Conservation (phyloP, 805 yeast genomes). For the Candida hispaniensis region DNA sequence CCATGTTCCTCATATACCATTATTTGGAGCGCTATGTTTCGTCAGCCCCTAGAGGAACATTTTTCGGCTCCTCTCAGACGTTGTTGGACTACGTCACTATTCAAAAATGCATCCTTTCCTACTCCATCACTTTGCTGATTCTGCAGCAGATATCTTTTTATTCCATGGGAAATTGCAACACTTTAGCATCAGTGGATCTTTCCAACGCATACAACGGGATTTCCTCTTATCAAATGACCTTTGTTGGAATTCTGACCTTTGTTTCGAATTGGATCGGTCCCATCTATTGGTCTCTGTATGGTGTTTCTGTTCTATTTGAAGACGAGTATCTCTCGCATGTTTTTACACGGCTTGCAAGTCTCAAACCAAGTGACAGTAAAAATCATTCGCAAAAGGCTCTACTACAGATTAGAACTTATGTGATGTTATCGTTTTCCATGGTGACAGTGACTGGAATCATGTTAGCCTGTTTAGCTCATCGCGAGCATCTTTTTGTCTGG, state of each 20-base stretch:
- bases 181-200: conserved; percentile 81
- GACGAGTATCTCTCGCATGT: conserved; percentile 17
- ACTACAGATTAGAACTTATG: conserved; percentile 24
- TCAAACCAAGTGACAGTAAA: conserved; percentile 20
- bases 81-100: conserved; percentile 12
- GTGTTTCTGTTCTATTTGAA: conserved; percentile 34
- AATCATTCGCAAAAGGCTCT: conserved; percentile 12
- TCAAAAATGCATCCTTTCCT: conserved; percentile 18
- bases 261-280: conserved; percentile 80
- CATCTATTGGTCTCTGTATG: conserved; percentile 61
- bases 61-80: conserved; percentile 13
- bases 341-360: conserved; percentile 21
- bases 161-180: conserved; percentile 83
- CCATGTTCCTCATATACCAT: conserved; percentile 38
- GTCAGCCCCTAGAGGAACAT: conserved; percentile 15
- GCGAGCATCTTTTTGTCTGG: conserved; percentile 91
- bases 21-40: conserved; percentile 19
- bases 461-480: conserved; percentile 57
- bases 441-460: conserved; percentile 48
- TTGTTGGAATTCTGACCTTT: conserved; percentile 72
- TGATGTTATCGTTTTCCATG: conserved; percentile 44
- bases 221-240: conserved; percentile 49
- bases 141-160: conserved; percentile 73
- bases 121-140: conserved; percentile 35
- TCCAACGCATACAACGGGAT: conserved; percentile 90